Base-by-base conservation (phyloP, 2,329 filamentous ascomycete species). In the Simplicillium aogashimaense region DNA sequence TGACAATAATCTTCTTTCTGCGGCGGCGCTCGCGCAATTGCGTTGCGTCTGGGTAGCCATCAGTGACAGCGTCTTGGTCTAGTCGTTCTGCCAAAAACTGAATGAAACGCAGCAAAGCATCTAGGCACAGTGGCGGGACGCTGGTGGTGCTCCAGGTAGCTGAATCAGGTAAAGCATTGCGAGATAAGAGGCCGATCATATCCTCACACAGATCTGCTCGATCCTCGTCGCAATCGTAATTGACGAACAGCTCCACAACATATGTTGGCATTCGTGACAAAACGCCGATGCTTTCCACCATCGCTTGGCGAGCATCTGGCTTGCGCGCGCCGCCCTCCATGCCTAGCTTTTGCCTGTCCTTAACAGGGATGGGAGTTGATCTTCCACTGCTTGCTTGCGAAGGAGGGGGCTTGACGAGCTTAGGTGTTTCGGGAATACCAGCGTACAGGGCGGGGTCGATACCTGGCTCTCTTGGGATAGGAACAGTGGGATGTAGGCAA, bases 141-240 rank as follows among this genome's bases (percentile, higher is more conserved):
- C 94, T 98, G 5, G 90, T 95, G 10, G 92, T 98, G 59, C 94
- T 98, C 92, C 92, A 98, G 6, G 89, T 95, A 6, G 90, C 92
- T 8, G 92, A 95, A 58, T 98, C 92, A 1, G 92, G 94, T 48
- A 98, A 84, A 2, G 92, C 92, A 58, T 95, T 98, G 43, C 92
- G 78, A 15, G 92, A 90, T 13, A 98, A 68, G 29, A 98, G 72
- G 1, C 92, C 90, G 44, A 98, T 79, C 75, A 97, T 84, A 55
- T 98, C 94, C 65, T 95, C 86, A 54, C 92, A 98, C 5, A 98
- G 66, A 63, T 98, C 92, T 38, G 81, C 82, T 37, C 89, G 78
- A 55, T 98, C 86, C 39, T 87, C 81, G 54, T 97, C 89, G 54
- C 90, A 98, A 60, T 98, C 92, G 56, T 97, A 98, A 60, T 98